A percentile compares a stretch with the other conserved stretches of the same genome.
Evolutionary conservation across 139 green algal genomes (phyloP).

Genomic region (Pleodorina starrii): DNA sequence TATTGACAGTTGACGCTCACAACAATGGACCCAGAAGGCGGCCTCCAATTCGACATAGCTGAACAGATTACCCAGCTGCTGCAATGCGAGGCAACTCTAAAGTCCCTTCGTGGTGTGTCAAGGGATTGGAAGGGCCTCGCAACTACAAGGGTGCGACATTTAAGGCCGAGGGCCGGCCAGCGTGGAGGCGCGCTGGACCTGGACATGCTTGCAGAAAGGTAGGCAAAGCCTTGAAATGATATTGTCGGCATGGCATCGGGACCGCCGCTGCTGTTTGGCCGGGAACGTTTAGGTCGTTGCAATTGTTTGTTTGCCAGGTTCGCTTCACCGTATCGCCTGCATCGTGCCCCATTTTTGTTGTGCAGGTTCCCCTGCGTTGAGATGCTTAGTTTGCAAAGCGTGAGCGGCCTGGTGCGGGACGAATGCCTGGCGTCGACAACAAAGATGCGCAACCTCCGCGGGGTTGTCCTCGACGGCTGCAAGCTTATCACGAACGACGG

Average conservation of each 20-base stretch:
- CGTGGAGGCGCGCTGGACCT: slow-evolving; percentile 2
- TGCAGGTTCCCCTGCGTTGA: slow-evolving; percentile 24
- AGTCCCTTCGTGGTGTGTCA: background rate
- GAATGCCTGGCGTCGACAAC: background rate
- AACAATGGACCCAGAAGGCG: slow-evolving; percentile 5
- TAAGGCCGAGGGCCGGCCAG: background rate
- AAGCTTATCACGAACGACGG: slow-evolving; percentile 6
- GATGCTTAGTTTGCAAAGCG: background rate
- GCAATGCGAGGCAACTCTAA: slow-evolving; percentile 19
- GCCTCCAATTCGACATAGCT: slow-evolving; percentile 11
- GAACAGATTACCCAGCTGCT: slow-evolving; percentile 20
- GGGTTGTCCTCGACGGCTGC: background rate
- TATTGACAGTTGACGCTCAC: background rate
- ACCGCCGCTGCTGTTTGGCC: background rate
- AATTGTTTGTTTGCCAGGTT: background rate
- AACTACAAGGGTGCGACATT: background rate
- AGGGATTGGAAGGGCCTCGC: slow-evolving; percentile 1
- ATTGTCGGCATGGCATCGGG: background rate
- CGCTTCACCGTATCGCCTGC: background rate
- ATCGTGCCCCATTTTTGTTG: background rate
- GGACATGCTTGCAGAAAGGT: slow-evolving; percentile 24
- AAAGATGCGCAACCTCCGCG: background rate
- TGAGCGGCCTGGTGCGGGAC: background rate
- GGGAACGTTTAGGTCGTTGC: background rate
- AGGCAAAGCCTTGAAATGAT: background rate